A percentile compares a stretch with the other conserved stretches of the same genome.
phyloP scores from a whole-genome alignment of 1,139 yeast species.

The Yamadazyma sp. region DNA sequence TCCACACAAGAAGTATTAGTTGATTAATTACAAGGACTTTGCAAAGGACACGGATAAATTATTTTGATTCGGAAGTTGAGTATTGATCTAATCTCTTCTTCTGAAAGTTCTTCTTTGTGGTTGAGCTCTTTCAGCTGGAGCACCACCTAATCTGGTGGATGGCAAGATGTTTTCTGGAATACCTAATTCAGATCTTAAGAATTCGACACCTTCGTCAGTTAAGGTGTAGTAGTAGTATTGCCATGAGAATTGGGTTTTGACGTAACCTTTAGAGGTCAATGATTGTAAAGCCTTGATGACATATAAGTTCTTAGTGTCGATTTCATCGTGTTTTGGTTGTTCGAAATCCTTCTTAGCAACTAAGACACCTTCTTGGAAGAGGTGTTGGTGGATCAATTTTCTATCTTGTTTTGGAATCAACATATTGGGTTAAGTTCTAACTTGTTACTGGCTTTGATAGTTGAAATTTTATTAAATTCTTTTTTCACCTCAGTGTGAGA shows the following conservation, averaged over 20 bases:
- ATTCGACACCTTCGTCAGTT: slow-evolving; percentile 99
- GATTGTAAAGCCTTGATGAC: slow-evolving; percentile 99
- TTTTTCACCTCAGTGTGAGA: slow-evolving; percentile 11
- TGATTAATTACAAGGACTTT: background rate
- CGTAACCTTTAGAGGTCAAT: slow-evolving; percentile 97
- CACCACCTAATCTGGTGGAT: slow-evolving; percentile 95
- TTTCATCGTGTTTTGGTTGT: slow-evolving; percentile 97
- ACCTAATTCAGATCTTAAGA: slow-evolving; percentile 97
- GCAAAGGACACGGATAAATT: background rate
- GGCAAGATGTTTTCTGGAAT: slow-evolving; percentile 99
- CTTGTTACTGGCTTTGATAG: slow-evolving; percentile 7
- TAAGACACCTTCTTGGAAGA: slow-evolving; percentile 99
- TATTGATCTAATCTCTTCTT: slow-evolving; percentile 47
- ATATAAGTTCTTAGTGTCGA: slow-evolving; percentile 95
- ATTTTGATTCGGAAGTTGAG: background rate
- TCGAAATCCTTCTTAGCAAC: slow-evolving; percentile 99
- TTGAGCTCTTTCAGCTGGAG: slow-evolving; percentile 81
- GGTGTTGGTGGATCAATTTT: slow-evolving; percentile 98
- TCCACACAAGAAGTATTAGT: background rate
- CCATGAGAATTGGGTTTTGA: slow-evolving; percentile 99
- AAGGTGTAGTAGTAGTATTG: slow-evolving; percentile 99
- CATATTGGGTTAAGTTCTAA: slow-evolving; percentile 54
- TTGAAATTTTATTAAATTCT: slow-evolving; percentile 14
- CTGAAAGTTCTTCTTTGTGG: slow-evolving; percentile 43
- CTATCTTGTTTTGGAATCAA: slow-evolving; percentile 99